phyloP scores from a whole-genome alignment of 1,139 yeast species.

The Geotrichum citri-aurantii region DNA sequence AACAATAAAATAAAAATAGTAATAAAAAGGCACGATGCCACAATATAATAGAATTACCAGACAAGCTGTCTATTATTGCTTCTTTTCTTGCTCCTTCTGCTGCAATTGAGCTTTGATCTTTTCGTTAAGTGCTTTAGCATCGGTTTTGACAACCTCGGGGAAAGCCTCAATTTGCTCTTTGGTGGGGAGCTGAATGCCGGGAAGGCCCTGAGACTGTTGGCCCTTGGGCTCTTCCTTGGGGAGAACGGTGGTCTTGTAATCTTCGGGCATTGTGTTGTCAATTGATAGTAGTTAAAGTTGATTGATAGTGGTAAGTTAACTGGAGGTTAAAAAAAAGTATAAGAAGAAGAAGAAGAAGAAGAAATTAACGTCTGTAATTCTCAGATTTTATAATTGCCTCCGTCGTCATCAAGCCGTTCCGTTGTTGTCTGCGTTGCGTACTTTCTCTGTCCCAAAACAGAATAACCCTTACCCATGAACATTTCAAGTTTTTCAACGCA shows the following conservation, averaged over 20 bases:
- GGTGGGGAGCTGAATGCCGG: conserved; percentile 16
- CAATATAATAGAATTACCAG: background rate
- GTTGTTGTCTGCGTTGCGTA: background rate
- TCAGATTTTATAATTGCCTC: background rate
- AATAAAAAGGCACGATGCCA: too few species aligned
- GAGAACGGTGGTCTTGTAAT: conserved; percentile 17
- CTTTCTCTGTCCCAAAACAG: background rate
- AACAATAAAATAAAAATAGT: background rate
- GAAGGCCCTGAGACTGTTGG: conserved; percentile 14
- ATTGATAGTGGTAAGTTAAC: background rate
- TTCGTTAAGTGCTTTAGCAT: conserved; percentile 16
- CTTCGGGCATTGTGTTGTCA: conserved; percentile 13
- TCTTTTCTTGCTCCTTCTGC: background rate
- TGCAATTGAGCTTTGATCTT: conserved; percentile 9
- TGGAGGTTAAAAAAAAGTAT: background rate
- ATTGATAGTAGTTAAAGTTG: too few species aligned
- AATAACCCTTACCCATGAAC: background rate
- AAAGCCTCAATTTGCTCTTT: conserved; percentile 15
- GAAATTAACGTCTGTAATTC: background rate
- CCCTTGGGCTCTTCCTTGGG: conserved; percentile 5
- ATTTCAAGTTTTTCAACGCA: background rate
- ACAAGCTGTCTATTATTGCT: background rate
- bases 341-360: conserved; percentile 1
- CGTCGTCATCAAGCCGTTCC: background rate
- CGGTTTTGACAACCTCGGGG: conserved; percentile 3